Percentiles rank a stretch among this genome's conserved stretches.
These are phyloP conservation scores for Colletotrichum magnum DNA, from an alignment of 2,329 filamentous ascomycete genomes.

Conservation along the genomic window DNA sequence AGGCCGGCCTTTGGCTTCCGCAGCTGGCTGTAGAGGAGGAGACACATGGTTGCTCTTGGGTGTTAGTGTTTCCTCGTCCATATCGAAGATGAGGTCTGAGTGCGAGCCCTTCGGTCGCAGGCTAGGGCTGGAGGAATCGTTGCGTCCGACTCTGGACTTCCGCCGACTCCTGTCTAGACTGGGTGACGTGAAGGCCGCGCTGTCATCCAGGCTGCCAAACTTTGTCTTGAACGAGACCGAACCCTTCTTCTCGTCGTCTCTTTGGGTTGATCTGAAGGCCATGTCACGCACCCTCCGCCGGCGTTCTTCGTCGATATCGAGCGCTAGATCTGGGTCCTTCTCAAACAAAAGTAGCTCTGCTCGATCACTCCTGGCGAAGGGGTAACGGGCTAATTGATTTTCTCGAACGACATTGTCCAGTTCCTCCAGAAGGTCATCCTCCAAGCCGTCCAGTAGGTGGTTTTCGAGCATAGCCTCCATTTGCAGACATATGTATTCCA, in stretches of 20 bases:
- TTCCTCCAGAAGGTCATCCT: conserved; percentile 85
- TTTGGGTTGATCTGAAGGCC: conserved; percentile 74
- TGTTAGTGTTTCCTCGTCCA: conserved; percentile 81
- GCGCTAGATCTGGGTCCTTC: conserved; percentile 72
- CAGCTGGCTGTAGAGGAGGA: conserved; percentile 28
- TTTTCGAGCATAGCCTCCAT: conserved; percentile 94
- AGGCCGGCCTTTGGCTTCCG: conserved; percentile 11
- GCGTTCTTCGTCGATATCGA: conserved; percentile 77
- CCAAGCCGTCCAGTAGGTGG: conserved; percentile 86
- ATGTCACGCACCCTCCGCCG: conserved; percentile 83
- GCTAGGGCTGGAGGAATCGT: conserved; percentile 75
- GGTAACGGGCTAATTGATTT: conserved; percentile 84
- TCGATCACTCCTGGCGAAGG: conserved; percentile 82
- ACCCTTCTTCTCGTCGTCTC: conserved; percentile 74
- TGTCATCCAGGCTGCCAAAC: conserved; percentile 76
- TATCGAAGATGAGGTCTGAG: conserved; percentile 89
- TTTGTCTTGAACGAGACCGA: conserved; percentile 73
- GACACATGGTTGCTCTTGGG: conserved; percentile 46
- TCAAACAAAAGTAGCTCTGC: conserved; percentile 77
- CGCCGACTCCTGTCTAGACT: conserved; percentile 61
- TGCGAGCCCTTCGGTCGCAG: conserved; percentile 78
- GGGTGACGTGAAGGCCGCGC: conserved; percentile 54
- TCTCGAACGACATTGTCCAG: conserved; percentile 84
- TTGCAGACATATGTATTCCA: conserved; percentile 94
- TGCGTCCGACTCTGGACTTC: conserved; percentile 62